Evolutionary conservation across 2,329 filamentous ascomycete genomes (phyloP), one percentile per base, ranked within the genome.

Genomic region (Cucurbitaria berberidis): DNA sequence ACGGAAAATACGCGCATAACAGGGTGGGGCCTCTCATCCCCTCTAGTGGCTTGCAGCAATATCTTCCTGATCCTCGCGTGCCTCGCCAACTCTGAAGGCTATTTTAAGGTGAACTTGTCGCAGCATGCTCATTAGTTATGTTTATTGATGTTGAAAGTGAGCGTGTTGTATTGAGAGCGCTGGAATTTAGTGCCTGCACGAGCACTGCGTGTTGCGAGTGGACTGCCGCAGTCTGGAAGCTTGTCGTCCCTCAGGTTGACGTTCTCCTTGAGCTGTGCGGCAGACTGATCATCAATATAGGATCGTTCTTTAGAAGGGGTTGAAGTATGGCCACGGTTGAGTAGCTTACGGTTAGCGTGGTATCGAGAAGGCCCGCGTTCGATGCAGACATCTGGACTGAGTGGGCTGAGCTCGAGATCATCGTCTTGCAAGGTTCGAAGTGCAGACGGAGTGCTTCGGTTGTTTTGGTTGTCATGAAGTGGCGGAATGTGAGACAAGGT

Each of bases 381-480:
- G 38, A 64, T 59, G 32, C 69, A 72, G 2, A 72, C 64, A 39
- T 72, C 69, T 11, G 70, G 65, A 36, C 65, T 72, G 2, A 72
- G 57, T 10, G 59, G 62, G 29, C 57, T 64, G 34, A 66, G 27
- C 11, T 65, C 54, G 9, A 63, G 26, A 1, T 43, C 51, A 21
- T 46, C 56, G 4, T 63, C 52, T 29, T 60, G 51, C 13, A 40
- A 16, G n/a, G 38, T 15, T 29, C 21, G 15, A 13, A 18, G 22
- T 24, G 27, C 10, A 15, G 26, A 11, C 29, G 42, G 5, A 29
- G 21, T 32, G 16, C 13, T 22, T 22, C 36, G 18, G 11, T 29
- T 29, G n/a, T 4, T 11, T 3, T 24, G 26, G 18, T 38, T 19
- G n/a, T 22, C 2, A 13, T 26, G 40, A 24, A n/a, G 38, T 39